Conservation (phyloP, 345 rosid species). For the Ceriops zippeliana region DNA sequence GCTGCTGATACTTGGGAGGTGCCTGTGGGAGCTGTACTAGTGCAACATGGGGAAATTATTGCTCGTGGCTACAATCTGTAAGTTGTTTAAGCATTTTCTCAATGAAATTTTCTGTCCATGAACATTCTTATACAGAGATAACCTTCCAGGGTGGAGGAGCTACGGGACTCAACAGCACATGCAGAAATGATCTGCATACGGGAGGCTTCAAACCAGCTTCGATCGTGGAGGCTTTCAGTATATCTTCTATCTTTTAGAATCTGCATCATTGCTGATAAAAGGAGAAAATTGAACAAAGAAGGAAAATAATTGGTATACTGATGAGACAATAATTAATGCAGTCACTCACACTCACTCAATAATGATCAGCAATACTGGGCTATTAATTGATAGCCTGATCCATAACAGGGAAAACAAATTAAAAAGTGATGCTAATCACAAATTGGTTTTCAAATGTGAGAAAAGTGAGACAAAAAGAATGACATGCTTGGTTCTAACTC, state of each 20-base stretch:
- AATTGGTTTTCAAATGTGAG: neutral
- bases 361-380: neutral
- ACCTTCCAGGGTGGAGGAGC: conserved; percentile 79
- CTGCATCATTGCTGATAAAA: neutral
- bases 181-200: conserved; percentile 96
- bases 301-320: too few species aligned
- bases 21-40: conserved; percentile 94
- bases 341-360: neutral
- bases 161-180: conserved; percentile 94
- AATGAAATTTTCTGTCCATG: conserved; percentile 4
- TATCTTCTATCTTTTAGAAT: conserved; percentile 12
- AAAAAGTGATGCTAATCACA: neutral
- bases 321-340: neutral
- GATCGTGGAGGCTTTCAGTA: conserved; percentile 90
- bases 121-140: neutral
- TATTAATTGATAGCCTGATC: neutral
- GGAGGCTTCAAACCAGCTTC: conserved; percentile 74
- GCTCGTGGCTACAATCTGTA: conserved; percentile 94
- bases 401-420: neutral
- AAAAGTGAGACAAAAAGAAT: too few species aligned
- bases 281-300: too few species aligned
- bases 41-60: conserved; percentile 78
- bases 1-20: conserved; percentile 98
- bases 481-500: too few species aligned
- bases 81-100: conserved; percentile 31